phyloP scores from a whole-genome alignment of 2,329 filamentous ascomycete species.

The Phymatotrichopsis omnivora region DNA sequence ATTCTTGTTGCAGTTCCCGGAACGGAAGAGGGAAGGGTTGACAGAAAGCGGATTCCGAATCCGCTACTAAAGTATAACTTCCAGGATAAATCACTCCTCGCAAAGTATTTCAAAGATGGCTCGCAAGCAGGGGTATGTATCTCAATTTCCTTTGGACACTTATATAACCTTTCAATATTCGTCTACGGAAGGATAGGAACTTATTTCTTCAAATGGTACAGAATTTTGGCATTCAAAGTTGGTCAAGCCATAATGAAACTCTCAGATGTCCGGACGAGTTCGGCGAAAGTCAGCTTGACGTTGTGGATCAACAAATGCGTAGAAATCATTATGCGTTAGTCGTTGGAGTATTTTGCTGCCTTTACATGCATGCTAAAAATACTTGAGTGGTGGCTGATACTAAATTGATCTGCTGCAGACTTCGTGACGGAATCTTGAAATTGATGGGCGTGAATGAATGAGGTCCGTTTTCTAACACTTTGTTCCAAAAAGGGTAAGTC shows the following conservation, averaged over 20 bases:
- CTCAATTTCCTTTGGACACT: too few relatives aligned
- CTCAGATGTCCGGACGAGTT: neutral
- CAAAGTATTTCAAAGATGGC: neutral
- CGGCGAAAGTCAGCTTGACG: conserved; percentile 1
- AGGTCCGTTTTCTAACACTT: conserved; percentile 1
- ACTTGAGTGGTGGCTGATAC: too few relatives aligned
- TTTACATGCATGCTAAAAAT: too few relatives aligned
- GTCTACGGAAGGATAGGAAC: too few relatives aligned
- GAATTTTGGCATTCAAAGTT: neutral
- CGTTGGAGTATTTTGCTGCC: neutral
- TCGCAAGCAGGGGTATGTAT: too few relatives aligned
- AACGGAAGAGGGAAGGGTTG: neutral
- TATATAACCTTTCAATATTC: too few relatives aligned
- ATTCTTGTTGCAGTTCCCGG: conserved; percentile 1
- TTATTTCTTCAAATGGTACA: too few relatives aligned
- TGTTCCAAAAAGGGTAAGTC: neutral
- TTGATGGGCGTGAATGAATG: neutral
- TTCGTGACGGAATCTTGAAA: conserved; percentile 1
- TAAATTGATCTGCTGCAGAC: too few relatives aligned
- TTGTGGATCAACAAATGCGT: conserved; percentile 1
- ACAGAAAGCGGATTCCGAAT: neutral
- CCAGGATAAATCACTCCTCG: neutral
- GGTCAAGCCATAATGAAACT: neutral
- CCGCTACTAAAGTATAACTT: neutral
- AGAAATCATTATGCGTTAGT: neutral